Evolutionary conservation across 805 yeast genomes (phyloP), one percentile per base, ranked within the genome.

Genomic region (Kurtzmaniella cleridarum): DNA sequence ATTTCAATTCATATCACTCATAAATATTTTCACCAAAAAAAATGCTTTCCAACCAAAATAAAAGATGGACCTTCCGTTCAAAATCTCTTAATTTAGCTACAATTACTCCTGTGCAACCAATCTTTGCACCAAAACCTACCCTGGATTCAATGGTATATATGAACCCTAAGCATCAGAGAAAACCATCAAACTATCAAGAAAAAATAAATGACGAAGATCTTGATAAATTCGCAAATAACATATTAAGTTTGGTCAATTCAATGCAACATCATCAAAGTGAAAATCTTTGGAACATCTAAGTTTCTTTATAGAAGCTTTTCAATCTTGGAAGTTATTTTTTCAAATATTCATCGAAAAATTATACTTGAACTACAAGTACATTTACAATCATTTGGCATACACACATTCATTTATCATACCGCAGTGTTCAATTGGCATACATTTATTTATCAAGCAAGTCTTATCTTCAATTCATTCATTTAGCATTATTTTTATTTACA

Each of bases 141-240:
- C 27, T 30, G 12, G 27, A 13, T 15, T 27, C 36, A 6, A 11
- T 34, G 13, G 31, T 30, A 6, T 16, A 30, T 24, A 34, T 34
- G 10, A 24, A 16, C 33, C 11, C 17, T 13, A 15, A 15, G 10
- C 9, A 9, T 15, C 15, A 17, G 12, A 13, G 13, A 9, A 12
- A 24, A n/a, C 9, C n/a, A 23, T 23, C 5, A n/a, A 35, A 33
- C 14, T 32, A 27, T 16, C 38, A 41, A 10, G 30, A 29, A 15
- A 27, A 35, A 10, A 35, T 17, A 2, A 36, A 33, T 14, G 47
- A 44, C 16, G 50, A 48, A 34, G 38, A 36, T 12, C 42, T 51
- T 6, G 55, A 51, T 32, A 40, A 37, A 11, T 40, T 51, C 20
- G 55, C 55, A 20, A 44, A 35, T 17, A 46, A 47, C 18, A 52